Conservation (phyloP, 2,329 filamentous ascomycete genomes). For the Trichoderma atroviride region DNA sequence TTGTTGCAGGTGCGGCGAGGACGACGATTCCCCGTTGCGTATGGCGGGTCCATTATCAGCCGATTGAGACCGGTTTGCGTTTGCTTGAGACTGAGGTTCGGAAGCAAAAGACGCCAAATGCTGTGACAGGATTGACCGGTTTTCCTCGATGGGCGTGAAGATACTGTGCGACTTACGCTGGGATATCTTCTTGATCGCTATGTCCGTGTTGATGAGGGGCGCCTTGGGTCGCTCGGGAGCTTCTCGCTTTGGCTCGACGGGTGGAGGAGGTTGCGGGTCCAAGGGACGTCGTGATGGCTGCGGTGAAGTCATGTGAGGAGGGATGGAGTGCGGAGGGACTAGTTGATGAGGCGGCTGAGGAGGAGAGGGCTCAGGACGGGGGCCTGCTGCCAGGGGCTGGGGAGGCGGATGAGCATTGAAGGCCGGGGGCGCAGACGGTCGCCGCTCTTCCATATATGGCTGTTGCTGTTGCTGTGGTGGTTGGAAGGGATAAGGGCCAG, state of each 20-base stretch:
- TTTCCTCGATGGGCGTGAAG: slow-evolving; percentile 96
- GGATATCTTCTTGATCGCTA: slow-evolving; percentile 63
- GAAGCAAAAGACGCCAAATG: slow-evolving; percentile 72
- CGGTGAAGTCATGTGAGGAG: slow-evolving; percentile 56
- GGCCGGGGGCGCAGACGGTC: slow-evolving; percentile 69
- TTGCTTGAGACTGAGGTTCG: slow-evolving; percentile 48
- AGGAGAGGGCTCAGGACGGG: slow-evolving; percentile 61
- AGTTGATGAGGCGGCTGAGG: slow-evolving; percentile 60
- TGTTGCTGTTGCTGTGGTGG: slow-evolving; percentile 53
- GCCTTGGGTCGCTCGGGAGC: slow-evolving; percentile 50
- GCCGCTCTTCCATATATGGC: slow-evolving; percentile 74
- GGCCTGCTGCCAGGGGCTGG: slow-evolving; percentile 48
- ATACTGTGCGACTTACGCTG: slow-evolving; percentile 88
- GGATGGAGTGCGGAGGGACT: slow-evolving; percentile 50
- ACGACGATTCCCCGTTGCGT: slow-evolving; percentile 54
- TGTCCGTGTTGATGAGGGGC: slow-evolving; percentile 54
- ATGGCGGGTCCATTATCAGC: slow-evolving; percentile 63
- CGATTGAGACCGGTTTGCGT: slow-evolving; percentile 62
- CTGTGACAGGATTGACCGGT: slow-evolving; percentile 82
- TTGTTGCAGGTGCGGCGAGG: slow-evolving; percentile 59
- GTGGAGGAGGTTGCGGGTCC: slow-evolving; percentile 56
- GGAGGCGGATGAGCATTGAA: slow-evolving; percentile 63
- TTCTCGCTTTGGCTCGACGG: slow-evolving; percentile 55
- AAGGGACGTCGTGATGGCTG: slow-evolving; percentile 46
- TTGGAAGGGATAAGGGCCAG: slow-evolving; percentile 45